Base-by-base conservation (phyloP, 148 eudicot species). In the Vaccinium darrowii region DNA sequence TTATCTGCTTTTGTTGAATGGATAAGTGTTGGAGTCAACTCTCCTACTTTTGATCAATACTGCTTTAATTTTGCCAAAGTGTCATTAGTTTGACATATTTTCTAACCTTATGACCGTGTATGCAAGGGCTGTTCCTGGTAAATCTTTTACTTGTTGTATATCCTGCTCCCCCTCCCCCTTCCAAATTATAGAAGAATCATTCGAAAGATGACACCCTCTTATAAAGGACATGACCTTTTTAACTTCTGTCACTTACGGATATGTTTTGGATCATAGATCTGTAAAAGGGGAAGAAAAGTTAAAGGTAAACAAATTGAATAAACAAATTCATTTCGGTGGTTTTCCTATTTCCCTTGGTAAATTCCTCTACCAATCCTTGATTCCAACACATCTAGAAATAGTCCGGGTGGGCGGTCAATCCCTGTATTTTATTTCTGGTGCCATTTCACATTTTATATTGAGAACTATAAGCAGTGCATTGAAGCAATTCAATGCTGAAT, bases 1-100 rank as follows among this genome's bases (percentile, higher is more conserved):
- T 73, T 33, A 69, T 73, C 47, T 73, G 49, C 50, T 73, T 73
- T 39, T 36, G 77, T 73, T 73, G 51, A 33, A 73, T 36, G n/a
- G 47, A 62, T 72, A 30, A 10, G 74, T 30, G 18, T 69, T 69
- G 74, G 74, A 69, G 33, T 69, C 12, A 23, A 33, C 74, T 69
- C 74, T 69, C 74, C 13, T 63, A 9, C 30, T 69, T 27, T 27
- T 13, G 18, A 69, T 69, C 15, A 69, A 69, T 69, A 69, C 43
- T 73, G 77, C 50, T 71, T 10, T 72, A 6, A 50, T 73, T 39
- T 73, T 36, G 13, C 39, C n/a, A 4, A 18, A 73, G 43, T 14
- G 50, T 73, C n/a, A 73, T 73, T 47, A 10, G 77, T 73, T 73
- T 36, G 77, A 36, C 39, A 73, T 15, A 16, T 73, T 14, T 73